phyloP scores from a whole-genome alignment of 495 filamentous ascomycete genomes.

The Cercophora samala region DNA sequence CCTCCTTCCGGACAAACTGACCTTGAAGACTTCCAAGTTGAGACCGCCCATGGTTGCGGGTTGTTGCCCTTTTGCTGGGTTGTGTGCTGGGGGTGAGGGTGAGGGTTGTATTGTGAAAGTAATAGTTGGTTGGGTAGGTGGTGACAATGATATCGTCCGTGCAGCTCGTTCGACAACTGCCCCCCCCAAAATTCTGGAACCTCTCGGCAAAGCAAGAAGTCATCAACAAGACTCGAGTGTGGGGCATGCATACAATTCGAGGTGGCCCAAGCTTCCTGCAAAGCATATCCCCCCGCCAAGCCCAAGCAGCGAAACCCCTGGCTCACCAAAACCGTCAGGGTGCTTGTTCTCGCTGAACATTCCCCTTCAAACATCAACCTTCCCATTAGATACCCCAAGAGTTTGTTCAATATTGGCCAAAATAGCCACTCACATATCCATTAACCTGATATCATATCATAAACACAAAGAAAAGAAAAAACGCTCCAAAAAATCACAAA shows the following conservation, averaged over 20 bases:
- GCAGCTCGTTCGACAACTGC: too few species aligned
- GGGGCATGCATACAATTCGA: neutral
- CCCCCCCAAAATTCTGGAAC: neutral
- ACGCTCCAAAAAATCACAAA: neutral
- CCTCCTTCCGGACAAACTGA: neutral
- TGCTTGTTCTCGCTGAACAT: too few species aligned
- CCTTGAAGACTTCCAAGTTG: conserved; percentile 96
- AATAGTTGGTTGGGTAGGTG: too few species aligned
- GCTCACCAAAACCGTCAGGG: conserved; percentile 34
- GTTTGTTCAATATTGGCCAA: neutral
- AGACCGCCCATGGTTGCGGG: conserved; percentile 84
- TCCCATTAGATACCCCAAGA: too few species aligned
- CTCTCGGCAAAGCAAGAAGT: neutral
- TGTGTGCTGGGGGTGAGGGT: neutral
- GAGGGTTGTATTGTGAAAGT: neutral
- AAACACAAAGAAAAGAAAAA: conserved; percentile 8
- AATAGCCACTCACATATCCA: neutral
- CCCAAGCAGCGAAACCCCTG: neutral
- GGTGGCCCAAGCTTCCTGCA: neutral
- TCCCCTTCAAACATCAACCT: too few species aligned
- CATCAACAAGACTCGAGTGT: neutral
- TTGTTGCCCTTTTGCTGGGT: too few species aligned
- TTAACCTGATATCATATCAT: neutral
- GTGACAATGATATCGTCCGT: too few species aligned
- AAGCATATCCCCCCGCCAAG: neutral